Evolutionary conservation across 2,329 filamentous ascomycete species (phyloP).

Genomic region (Curvularia spicifera): DNA sequence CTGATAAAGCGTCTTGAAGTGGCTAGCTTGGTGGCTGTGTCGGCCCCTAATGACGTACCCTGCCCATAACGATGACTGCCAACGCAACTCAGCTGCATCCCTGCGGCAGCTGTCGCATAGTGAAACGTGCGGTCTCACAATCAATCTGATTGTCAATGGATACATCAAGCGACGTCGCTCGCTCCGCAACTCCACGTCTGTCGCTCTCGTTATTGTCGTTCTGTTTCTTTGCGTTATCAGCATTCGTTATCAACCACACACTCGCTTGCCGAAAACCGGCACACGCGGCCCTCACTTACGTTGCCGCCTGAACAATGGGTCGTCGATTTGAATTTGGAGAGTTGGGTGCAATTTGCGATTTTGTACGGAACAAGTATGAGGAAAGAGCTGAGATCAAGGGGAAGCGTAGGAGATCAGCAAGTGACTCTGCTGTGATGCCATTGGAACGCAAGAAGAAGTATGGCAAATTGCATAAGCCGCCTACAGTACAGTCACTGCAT

Average conservation of each 20-base stretch:
- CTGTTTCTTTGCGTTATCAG: slow-evolving; percentile 4
- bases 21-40: slow-evolving; percentile 20
- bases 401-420: slow-evolving; percentile 14
- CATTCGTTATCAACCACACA: slow-evolving; percentile 4
- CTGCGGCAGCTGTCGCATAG: slow-evolving; percentile 14
- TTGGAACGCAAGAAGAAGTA: slow-evolving; percentile 10
- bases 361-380: slow-evolving; percentile 20
- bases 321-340: slow-evolving; percentile 13
- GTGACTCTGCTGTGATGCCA: slow-evolving; percentile 10
- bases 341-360: slow-evolving; percentile 19
- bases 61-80: slow-evolving; percentile 14
- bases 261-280: slow-evolving; percentile 10
- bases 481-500: slow-evolving; percentile 15
- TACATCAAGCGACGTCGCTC: not conserved
- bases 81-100: slow-evolving; percentile 10
- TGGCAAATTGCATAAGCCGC: slow-evolving; percentile 28
- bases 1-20: slow-evolving; percentile 7
- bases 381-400: slow-evolving; percentile 18
- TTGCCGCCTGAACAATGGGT: slow-evolving; percentile 12
- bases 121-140: slow-evolving; percentile 16
- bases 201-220: slow-evolving; percentile 5
- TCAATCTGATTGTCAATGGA: slow-evolving; percentile 6
- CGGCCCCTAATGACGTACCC: slow-evolving; percentile 16
- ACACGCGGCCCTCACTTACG: slow-evolving; percentile 2
- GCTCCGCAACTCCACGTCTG: not conserved